Evolutionary conservation across 352 stramenopile genomes (phyloP), one percentile per base, ranked within the genome.

Genomic region (Plasmopara muralis): DNA sequence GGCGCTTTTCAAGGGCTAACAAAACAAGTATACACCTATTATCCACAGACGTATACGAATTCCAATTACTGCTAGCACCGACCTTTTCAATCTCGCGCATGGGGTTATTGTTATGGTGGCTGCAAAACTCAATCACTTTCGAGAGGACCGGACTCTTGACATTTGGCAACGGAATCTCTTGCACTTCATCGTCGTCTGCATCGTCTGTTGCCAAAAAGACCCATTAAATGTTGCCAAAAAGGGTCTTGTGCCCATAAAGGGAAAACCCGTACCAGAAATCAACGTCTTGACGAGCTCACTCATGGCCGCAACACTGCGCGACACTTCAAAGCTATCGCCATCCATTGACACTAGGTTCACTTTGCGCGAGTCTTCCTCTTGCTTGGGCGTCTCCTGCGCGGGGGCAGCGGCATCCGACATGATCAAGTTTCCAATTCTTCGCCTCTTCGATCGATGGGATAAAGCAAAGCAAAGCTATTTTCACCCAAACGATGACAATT

Each of bases 51-150:
- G 5, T 28, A 4, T 53, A 49, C 25, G 44, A 33, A 29, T 16
- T 10, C 5, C 2, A 20, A 5, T 31, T 10, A 9, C 14, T 41
- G 37, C 13, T 2, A 33, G 9, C 33, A 38, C 45, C 28, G 43
- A 93, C 82, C 78, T 99, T 99, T 67, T 99, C 96, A 65, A 99
- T 99, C 69, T 99, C 96, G 25, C 86, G 87, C 96, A 99, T 99
- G 29, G 96, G 90, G 71, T 98, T 89, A 64, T 91, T 89, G 74
- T 99, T 84, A 74, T 99, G 95, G 52, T 93, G 73, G 65, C 76
- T 84, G 74, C 91, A 98, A 62, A 98, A 98, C 74, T 98, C 95
- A 70, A 98, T 98, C 43, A 98, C 91, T 77, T 98, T 99, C 14
- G 84, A 87, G 30, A 99, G 74, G 37, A 99, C 93, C 51, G 85